Evolutionary conservation across 2,329 filamentous ascomycete species (phyloP), one percentile per base, ranked within the genome.

Genomic region (Penicillium decumbens): DNA sequence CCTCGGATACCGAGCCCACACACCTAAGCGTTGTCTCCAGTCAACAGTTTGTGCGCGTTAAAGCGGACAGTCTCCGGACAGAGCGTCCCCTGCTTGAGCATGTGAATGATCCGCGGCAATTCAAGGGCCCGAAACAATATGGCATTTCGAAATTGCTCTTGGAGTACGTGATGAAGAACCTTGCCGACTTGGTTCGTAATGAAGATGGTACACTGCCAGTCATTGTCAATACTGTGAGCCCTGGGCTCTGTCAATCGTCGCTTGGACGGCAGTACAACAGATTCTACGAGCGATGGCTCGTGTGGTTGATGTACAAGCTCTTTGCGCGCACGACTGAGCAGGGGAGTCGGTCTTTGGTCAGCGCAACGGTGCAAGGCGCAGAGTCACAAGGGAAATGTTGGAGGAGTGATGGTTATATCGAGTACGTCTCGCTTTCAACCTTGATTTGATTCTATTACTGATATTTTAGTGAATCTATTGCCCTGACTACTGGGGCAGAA

Each of bases 1-100:
- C 70, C 15, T 59, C 63, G 4, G 43, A 45, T 1, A 54, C 61
- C 3, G 57, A 61, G 0, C 64, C 68, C 2, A 64, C 72, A 0
- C 71, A 77, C 53, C 61, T 79, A 7, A 72, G 69, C 0, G 68
- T 78, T 29, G 66, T 77, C 3, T 74, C 74, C 2, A 76, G 73
- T 54, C 67, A 73, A 55, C 65, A 70, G 52, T 67, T 69, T 32
- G 60, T 62, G 20, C 65, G 62, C 2, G 65, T 69, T 18, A 62
- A 64, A 25, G 58, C 64, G 1, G 60, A 65, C 30, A 62, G 58
- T 43, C 60, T 72, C 18, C 61, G 54, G 37, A 65, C 61, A 2
- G 61, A 66, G 1, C 56, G 56, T 4, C 51, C 58, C 5, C 53
- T 74, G 3, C 55, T 75, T 3, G 56, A 68, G 15, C 60, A 67